Percentiles rank a stretch among this genome's conserved stretches.
These are phyloP conservation scores for Lasiosphaeris hirsuta DNA, from an alignment of 495 filamentous ascomycete genomes.

Conservation along the genomic window DNA sequence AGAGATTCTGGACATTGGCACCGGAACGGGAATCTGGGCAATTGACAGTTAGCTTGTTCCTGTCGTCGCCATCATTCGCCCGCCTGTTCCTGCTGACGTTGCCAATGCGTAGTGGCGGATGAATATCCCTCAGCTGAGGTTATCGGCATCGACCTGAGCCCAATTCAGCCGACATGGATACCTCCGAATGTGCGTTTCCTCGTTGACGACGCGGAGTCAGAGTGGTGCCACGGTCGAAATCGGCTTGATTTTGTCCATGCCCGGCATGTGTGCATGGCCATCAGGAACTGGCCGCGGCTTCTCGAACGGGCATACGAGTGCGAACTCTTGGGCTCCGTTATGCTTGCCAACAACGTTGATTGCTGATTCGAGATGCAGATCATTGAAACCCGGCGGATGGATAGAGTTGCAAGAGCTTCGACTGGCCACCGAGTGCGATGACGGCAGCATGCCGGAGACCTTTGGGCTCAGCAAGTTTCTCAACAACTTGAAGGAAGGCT, in stretches of 20 bases:
- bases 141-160: constrained; percentile 60
- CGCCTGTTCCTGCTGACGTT: no score
- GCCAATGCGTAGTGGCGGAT: constrained; percentile 14
- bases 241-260: constrained; percentile 56
- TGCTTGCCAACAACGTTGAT: not conserved
- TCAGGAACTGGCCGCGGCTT: constrained; percentile 46
- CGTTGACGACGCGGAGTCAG: constrained; percentile 55
- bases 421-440: constrained; percentile 39
- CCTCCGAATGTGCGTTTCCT: constrained; percentile 57
- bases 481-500: not conserved
- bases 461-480: constrained; percentile 28
- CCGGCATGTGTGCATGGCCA: constrained; percentile 44
- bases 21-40: constrained; percentile 62
- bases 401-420: constrained; percentile 50
- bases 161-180: constrained; percentile 55
- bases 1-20: constrained; percentile 56
- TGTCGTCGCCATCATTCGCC: not conserved
- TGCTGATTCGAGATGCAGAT: not conserved
- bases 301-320: not conserved
- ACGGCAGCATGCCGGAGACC: constrained; percentile 33
- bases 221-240: constrained; percentile 46
- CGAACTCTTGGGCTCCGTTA: not conserved
- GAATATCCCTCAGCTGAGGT: constrained; percentile 17
- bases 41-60: constrained; percentile 41
- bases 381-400: constrained; percentile 46